Base-by-base conservation (phyloP, 2,329 filamentous ascomycete species). In the Tolypocladium tundrense region DNA sequence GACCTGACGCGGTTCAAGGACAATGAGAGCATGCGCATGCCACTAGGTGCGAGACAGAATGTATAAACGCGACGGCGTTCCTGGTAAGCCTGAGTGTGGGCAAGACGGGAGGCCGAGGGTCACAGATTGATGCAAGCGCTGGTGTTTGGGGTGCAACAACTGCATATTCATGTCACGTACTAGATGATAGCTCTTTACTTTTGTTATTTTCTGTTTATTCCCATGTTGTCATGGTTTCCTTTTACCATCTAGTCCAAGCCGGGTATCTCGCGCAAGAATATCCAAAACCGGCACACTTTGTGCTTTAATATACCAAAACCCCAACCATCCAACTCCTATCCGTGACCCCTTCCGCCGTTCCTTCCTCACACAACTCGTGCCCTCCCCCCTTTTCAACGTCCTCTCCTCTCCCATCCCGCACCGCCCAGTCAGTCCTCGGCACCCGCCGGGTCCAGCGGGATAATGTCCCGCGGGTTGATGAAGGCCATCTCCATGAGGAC, bases 1-100 rank as follows among this genome's bases (percentile, higher is more conserved):
- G 94, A 97, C 70, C 83, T 88, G 71, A 76, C 77, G 58, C 77
- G 89, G 43, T 94, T 75, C 65, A 67, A 68, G 66, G 88, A 91
- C 66, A 82, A 84, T 57, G 80, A 83, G 57, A 77, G 81, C 24
- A 83, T 85, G 59, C 73, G 79, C 27, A 72, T 68, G 67, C 79
- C 80, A n/a, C 63, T 83, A 55, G 77, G 76, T 4, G 67, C 69
- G 54, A 72, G 72, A 61, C 65, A 75, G 56, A 81, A 79, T 62
- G 65, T 72, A 52, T 75, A 61, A 65, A 4, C 14, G 10, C 40
- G 31, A 19, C 21, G 21, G 7, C 2, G 27, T 48, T 5, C 13
- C 3, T 21, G 5, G 43, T 1, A 6, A 2, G 3, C 27, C 16
- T 27, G 8, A 4, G 3, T 5, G 45, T 4, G 14, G 45, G 45